These are phyloP conservation scores for Candida endomychidarum DNA, from an alignment of 805 yeast genomes.

Conservation along the genomic window DNA sequence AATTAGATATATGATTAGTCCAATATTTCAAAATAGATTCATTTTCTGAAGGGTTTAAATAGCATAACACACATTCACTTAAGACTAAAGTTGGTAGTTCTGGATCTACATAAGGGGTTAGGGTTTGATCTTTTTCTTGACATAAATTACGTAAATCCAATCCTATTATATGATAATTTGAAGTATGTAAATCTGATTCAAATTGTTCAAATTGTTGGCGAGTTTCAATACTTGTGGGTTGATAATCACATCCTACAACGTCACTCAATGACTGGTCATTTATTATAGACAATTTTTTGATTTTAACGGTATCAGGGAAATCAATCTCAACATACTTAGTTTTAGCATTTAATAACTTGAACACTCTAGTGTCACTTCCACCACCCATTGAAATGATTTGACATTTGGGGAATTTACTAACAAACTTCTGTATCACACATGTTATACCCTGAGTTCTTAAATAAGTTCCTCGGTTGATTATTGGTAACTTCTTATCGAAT, in stretches of 20 bases:
- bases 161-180: slow-evolving; percentile 52
- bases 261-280: slow-evolving; percentile 25
- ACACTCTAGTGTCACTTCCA: slow-evolving; percentile 75
- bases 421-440: slow-evolving; percentile 41
- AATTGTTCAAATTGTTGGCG: slow-evolving; percentile 23
- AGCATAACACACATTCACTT: slow-evolving; percentile 78
- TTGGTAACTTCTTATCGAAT: slow-evolving; percentile 54
- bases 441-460: slow-evolving; percentile 58
- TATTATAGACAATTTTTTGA: slow-evolving; percentile 52
- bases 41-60: slow-evolving; percentile 54
- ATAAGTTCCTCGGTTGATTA: slow-evolving; percentile 72
- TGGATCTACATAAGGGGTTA: slow-evolving; percentile 22
- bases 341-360: slow-evolving; percentile 41
- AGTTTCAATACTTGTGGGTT: slow-evolving; percentile 13
- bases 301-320: slow-evolving; percentile 51
- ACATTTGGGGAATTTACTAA: slow-evolving; percentile 28
- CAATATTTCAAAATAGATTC: slow-evolving; percentile 46
- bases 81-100: slow-evolving; percentile 57
- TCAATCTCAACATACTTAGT: slow-evolving; percentile 62
- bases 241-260: slow-evolving; percentile 19
- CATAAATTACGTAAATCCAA: slow-evolving; percentile 47
- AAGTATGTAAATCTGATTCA: slow-evolving; percentile 33
- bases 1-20: slow-evolving; percentile 23
- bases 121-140: not conserved
- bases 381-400: slow-evolving; percentile 76